Evolutionary conservation across 2,329 filamentous ascomycete species (phyloP), one percentile per base, ranked within the genome.

Genomic region (Epichloe aotearoae): DNA sequence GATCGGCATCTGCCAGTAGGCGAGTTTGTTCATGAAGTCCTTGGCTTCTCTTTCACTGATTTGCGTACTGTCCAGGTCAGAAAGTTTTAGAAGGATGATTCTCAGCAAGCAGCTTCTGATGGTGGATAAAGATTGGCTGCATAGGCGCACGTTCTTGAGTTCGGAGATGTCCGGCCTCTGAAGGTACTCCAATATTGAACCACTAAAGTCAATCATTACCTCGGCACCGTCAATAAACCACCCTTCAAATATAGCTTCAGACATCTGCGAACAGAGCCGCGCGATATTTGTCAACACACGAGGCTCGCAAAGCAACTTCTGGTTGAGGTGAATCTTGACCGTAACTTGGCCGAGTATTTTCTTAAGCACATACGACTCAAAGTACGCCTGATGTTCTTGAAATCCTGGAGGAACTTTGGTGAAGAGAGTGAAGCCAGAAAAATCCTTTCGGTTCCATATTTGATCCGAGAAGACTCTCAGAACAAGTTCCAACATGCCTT

Each of bases 1-100:
- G 15, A 98, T 81, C 17, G 95, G 86, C 19, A 88, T 89, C 64
- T 97, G 93, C 93, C 93, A 98, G 65, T 96, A 97, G 0, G 88
- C 81, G 59, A 98, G 80, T 62, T 89, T 91, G 53, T 87, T 78
- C 66, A 98, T 79, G 52, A 94, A 88, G 1, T 76, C 71, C 26
- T 84, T 75, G 0, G 82, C 80, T 46, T 88, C 82, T 6, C 69
- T 64, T 52, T 84, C 78, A 3, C 76, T 69, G 2, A 72, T 73
- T 49, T 80, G 57, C 1, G 75, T 67, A 36, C 84, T 83, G 47
- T 95, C 86, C 48, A 90, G 76, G 58, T 95, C 88, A 0, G 90
- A 95, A 4, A 98, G 74, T 53, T 84, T 80, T 34, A 96, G 75
- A 17, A 97, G 72, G 5, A 89, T 80, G 5, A 94, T 78, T 54